Evolutionary conservation across 495 filamentous ascomycete genomes (phyloP).

Genomic region (Cladorrhinum samala): DNA sequence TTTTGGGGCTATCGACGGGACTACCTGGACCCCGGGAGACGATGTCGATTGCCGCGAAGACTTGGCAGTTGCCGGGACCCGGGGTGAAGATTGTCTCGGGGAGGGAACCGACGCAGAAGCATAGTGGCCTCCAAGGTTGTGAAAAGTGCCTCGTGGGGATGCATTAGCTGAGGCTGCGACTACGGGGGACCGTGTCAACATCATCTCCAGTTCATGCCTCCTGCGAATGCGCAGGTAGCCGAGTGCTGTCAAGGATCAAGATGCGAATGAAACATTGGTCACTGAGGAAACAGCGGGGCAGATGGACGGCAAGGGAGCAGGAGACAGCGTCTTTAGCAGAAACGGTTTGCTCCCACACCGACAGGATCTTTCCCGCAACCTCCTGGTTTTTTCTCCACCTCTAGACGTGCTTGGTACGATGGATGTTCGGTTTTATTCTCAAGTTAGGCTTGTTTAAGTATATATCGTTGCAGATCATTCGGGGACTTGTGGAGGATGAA

Average conservation of each 20-base stretch:
- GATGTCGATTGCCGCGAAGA: slow-evolving; percentile 38
- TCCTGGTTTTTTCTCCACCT: too few species aligned
- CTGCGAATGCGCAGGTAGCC: slow-evolving; percentile 19
- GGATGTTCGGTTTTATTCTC: too few species aligned
- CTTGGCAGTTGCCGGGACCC: slow-evolving; percentile 36
- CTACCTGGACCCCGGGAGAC: slow-evolving; percentile 16
- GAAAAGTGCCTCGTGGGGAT: slow-evolving; percentile 36
- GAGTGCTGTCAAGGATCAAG: too few species aligned
- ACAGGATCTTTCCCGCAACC: too few species aligned
- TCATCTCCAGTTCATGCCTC: slow-evolving; percentile 34
- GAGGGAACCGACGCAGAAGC: slow-evolving; percentile 30
- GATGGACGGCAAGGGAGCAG: too few species aligned
- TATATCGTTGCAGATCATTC: too few species aligned
- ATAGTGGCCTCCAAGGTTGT: slow-evolving; percentile 36
- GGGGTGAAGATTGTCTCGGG: slow-evolving; percentile 37
- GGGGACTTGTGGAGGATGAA: too few species aligned
- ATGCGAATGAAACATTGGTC: slow-evolving; percentile 12
- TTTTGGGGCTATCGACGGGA: slow-evolving; percentile 18
- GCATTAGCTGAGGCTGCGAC: slow-evolving; percentile 38
- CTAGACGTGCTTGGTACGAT: too few species aligned
- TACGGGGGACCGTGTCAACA: slow-evolving; percentile 45
- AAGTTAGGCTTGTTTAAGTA: too few species aligned
- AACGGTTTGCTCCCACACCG: too few species aligned
- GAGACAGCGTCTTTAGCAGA: too few species aligned
- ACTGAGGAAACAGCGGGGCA: background rate